Evolutionary conservation across 2,329 filamentous ascomycete genomes (phyloP).

Genomic region (Cordyceps cateniannulata): DNA sequence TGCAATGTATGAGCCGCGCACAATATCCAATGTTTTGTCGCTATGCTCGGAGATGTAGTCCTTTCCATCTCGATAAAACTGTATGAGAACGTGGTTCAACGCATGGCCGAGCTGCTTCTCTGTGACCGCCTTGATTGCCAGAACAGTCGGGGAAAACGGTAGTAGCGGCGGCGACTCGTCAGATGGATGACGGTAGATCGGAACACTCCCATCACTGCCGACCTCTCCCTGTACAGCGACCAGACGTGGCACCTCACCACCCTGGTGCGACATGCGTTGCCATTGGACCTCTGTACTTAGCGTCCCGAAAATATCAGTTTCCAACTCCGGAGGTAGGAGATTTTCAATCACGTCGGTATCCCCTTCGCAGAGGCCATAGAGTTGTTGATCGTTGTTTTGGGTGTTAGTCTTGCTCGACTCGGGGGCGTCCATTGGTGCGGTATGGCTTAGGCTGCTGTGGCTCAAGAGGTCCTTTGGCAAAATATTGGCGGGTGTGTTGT

Average conservation of each 20-base stretch:
- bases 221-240: conserved; percentile 82
- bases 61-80: conserved; percentile 80
- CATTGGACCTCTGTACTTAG: conserved; percentile 73
- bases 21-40: conserved; percentile 93
- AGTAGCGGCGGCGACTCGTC: conserved; percentile 77
- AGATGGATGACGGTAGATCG: conserved; percentile 90
- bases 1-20: conserved; percentile 72
- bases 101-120: conserved; percentile 70
- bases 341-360: conserved; percentile 71
- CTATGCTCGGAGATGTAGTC: conserved; percentile 97
- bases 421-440: not conserved
- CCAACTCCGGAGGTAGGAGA: conserved; percentile 54
- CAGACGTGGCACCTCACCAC: conserved; percentile 83
- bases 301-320: conserved; percentile 58
- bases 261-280: conserved; percentile 89
- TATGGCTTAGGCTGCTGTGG: not conserved
- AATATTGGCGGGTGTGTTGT: not conserved
- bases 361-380: conserved; percentile 60
- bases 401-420: not conserved
- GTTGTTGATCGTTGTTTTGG: conserved; percentile 15
- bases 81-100: conserved; percentile 88
- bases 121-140: conserved; percentile 59
- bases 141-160: conserved; percentile 68
- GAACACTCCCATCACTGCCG: conserved; percentile 62
- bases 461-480: not conserved